These are phyloP conservation scores for Mrakia frigida DNA, from an alignment of 768 basidiomycete genomes.

Conservation along the genomic window DNA sequence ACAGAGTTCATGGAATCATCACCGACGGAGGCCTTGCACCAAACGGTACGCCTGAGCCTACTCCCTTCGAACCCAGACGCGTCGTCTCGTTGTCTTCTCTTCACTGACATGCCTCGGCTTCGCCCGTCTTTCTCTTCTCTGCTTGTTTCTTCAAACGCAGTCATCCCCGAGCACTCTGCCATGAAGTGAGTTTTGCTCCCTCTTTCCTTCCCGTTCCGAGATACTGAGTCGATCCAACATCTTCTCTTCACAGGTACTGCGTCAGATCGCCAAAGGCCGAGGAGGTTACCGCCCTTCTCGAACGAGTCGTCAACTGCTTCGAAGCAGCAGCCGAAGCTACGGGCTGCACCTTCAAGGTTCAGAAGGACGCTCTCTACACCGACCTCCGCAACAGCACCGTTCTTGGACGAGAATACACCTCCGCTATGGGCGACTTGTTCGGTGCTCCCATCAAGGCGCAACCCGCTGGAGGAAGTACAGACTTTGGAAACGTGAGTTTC, in stretches of 20 bases:
- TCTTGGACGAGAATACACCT: slow-evolving; percentile 30
- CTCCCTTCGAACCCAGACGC: too few relatives aligned
- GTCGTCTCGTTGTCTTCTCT: neutral
- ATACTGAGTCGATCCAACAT: neutral
- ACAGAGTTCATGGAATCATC: too few relatives aligned
- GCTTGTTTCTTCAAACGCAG: slow-evolving; percentile 45
- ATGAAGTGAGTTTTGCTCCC: slow-evolving; percentile 43
- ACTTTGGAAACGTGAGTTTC: slow-evolving; percentile 22
- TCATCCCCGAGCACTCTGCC: slow-evolving; percentile 64
- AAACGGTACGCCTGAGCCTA: slow-evolving; percentile 54
- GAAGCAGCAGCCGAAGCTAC: slow-evolving; percentile 35
- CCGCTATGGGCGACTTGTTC: slow-evolving; percentile 24
- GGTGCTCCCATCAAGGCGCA: neutral
- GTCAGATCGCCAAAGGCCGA: slow-evolving; percentile 65
- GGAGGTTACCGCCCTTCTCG: slow-evolving; percentile 56
- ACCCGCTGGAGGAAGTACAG: neutral
- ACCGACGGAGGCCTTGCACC: slow-evolving; percentile 62
- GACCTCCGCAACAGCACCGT: slow-evolving; percentile 30
- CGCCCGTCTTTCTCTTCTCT: neutral
- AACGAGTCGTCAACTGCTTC: slow-evolving; percentile 56
- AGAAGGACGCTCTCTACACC: slow-evolving; percentile 24
- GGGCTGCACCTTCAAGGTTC: slow-evolving; percentile 35
- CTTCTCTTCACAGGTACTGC: slow-evolving; percentile 48
- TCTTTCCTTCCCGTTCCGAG: neutral
- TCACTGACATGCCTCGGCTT: neutral